Evolutionary conservation across 352 stramenopile genomes (phyloP).

Genomic region (Pythium coloratum): DNA sequence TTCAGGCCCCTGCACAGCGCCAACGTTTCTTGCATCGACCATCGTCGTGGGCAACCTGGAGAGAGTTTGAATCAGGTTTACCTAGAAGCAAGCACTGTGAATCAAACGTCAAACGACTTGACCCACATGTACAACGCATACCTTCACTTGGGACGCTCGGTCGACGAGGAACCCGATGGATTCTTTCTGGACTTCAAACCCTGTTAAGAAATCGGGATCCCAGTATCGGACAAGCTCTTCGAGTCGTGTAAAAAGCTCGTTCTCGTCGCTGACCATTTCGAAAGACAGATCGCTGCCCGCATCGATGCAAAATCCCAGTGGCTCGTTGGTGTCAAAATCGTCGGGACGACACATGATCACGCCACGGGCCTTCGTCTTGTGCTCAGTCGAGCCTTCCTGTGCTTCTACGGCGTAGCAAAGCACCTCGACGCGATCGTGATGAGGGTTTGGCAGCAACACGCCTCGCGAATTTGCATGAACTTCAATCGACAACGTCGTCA

Average conservation of each 20-base stretch:
- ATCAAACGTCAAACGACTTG: not conserved
- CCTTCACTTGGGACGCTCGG: constrained; percentile 27
- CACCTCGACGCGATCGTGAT: constrained; percentile 55
- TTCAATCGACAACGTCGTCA: constrained; percentile 83
- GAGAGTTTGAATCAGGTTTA: constrained; percentile 37
- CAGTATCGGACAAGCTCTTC: constrained; percentile 23
- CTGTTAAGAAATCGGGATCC: constrained; percentile 30
- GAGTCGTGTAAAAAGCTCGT: constrained; percentile 22
- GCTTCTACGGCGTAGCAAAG: constrained; percentile 75
- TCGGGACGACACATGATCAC: constrained; percentile 48
- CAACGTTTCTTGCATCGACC: constrained; percentile 32
- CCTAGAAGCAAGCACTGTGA: constrained; percentile 2
- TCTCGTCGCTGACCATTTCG: constrained; percentile 31
- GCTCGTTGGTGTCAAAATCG: constrained; percentile 1
- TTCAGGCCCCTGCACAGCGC: constrained; percentile 21
- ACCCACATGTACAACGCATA: not conserved
- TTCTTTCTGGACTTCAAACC: constrained; percentile 27
- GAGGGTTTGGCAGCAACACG: constrained; percentile 69
- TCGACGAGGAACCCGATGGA: constrained; percentile 27
- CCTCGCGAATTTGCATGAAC: constrained; percentile 58
- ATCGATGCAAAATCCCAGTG: constrained; percentile 27
- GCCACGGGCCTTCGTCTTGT: constrained; percentile 52
- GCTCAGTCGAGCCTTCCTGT: constrained; percentile 58
- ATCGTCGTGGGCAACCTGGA: constrained; percentile 29
- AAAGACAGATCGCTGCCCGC: constrained; percentile 16